These are phyloP conservation scores for Pyrenopolyporus hunteri DNA, from an alignment of 495 filamentous ascomycete genomes.

Conservation along the genomic window DNA sequence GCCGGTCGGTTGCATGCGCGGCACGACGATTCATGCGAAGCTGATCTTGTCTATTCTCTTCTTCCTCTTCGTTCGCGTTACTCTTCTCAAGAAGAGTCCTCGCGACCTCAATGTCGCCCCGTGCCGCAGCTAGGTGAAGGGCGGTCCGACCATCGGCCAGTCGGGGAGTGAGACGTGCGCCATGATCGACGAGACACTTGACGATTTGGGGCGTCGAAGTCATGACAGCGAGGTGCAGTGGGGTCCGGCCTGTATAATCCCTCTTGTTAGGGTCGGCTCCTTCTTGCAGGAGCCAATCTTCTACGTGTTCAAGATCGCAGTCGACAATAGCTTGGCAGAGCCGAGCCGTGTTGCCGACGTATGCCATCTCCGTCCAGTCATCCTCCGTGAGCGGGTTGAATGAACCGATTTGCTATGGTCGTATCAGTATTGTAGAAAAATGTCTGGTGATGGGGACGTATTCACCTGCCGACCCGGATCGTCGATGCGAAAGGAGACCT, in stretches of 20 bases:
- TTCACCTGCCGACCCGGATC: slow-evolving; percentile 77
- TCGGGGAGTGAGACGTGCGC: slow-evolving; percentile 72
- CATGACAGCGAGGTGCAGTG: slow-evolving; percentile 75
- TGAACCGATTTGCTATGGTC: slow-evolving; percentile 54
- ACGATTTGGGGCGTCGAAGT: slow-evolving; percentile 71
- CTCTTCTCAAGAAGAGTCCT: slow-evolving; percentile 72
- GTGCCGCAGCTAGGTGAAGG: slow-evolving; percentile 74
- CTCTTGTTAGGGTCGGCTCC: slow-evolving; percentile 64
- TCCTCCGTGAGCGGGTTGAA: slow-evolving; percentile 82
- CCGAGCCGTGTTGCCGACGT: slow-evolving; percentile 71
- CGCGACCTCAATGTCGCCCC: slow-evolving; percentile 71
- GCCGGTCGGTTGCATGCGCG: slow-evolving; percentile 2
- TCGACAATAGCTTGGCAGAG: slow-evolving; percentile 81
- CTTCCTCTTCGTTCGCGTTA: slow-evolving; percentile 70
- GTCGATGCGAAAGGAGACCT: slow-evolving; percentile 73
- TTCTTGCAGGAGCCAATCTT: slow-evolving; percentile 69
- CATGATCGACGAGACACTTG: slow-evolving; percentile 70
- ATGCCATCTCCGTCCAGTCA: slow-evolving; percentile 83
- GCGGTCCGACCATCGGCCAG: slow-evolving; percentile 80
- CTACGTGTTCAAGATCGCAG: slow-evolving; percentile 67
- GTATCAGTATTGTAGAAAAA: slow-evolving; percentile 7
- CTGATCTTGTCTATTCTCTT: slow-evolving; percentile 61
- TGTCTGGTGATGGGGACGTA: slow-evolving; percentile 19
- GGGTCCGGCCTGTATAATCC: slow-evolving; percentile 82
- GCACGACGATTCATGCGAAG: slow-evolving; percentile 45